Evolutionary conservation across 192 early-diverging fungal species (phyloP).

Genomic region (Backusella macrospora): DNA sequence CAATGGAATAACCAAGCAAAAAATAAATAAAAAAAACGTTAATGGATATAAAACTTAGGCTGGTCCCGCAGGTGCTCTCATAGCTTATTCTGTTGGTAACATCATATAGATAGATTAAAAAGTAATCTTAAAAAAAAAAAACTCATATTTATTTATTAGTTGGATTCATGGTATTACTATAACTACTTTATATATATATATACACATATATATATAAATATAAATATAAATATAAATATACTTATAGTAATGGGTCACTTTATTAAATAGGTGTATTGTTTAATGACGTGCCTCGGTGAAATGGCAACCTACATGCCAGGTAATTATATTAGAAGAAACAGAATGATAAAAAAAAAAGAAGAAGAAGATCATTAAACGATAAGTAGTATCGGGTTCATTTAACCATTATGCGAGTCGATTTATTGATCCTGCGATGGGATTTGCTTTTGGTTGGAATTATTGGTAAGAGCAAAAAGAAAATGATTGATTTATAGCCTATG

Average conservation of each 20-base stretch:
- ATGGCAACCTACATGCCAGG: conserved; percentile 83
- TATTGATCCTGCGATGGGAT: conserved; percentile 74
- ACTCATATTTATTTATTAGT: conserved; percentile 29
- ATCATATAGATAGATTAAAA: not conserved
- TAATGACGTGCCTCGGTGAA: conserved; percentile 76
- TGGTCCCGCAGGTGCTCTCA: conserved; percentile 71
- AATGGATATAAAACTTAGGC: conserved; percentile 42
- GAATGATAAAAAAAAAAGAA: too few relatives aligned
- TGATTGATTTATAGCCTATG: not conserved
- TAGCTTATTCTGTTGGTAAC: conserved; percentile 54
- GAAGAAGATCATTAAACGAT: too few relatives aligned
- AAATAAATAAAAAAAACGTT: too few relatives aligned
- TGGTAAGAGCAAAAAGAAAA: conserved; percentile 18
- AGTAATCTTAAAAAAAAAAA: too few relatives aligned
- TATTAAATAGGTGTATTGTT: conserved; percentile 41
- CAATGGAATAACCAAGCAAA: not conserved
- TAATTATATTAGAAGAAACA: not conserved
- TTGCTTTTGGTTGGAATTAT: conserved; percentile 69
- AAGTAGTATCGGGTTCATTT: conserved; percentile 68
- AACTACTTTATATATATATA: conserved; percentile 1
- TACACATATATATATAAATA: too few relatives aligned
- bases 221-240: not conserved
- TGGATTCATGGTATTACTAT: conserved; percentile 55
- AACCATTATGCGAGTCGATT: conserved; percentile 75
- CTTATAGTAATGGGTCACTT: not conserved